phyloP scores from a whole-genome alignment of 2,329 filamentous ascomycete species.

The Nothomitra cinnamomea region DNA sequence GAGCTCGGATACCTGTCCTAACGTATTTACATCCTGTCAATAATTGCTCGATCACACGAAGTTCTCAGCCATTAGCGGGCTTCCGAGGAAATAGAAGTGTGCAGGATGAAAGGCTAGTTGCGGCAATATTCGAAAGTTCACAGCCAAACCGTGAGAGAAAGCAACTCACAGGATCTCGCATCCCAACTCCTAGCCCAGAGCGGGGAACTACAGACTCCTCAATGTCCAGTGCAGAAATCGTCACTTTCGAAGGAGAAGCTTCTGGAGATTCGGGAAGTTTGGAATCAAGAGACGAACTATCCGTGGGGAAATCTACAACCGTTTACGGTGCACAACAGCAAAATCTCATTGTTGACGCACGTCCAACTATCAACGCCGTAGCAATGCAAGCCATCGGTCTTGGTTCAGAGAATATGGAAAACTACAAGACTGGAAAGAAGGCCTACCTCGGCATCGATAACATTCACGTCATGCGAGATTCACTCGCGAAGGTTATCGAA shows the following conservation, averaged over 20 bases:
- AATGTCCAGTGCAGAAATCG: constrained; percentile 22
- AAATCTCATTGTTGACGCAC: constrained; percentile 90
- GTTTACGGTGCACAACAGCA: constrained; percentile 85
- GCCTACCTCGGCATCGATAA: constrained; percentile 93
- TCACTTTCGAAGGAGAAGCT: constrained; percentile 27
- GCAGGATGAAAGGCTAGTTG: constrained; percentile 86
- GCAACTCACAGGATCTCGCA: constrained; percentile 12
- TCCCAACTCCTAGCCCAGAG: not conserved
- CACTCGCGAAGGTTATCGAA: constrained; percentile 72
- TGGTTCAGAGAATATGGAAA: constrained; percentile 94
- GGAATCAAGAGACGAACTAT: constrained; percentile 31
- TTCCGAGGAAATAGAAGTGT: constrained; percentile 78
- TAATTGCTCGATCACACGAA: constrained; percentile 90
- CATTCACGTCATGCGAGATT: constrained; percentile 94
- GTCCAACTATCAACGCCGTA: constrained; percentile 83
- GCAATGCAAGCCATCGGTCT: constrained; percentile 87
- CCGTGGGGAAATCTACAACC: constrained; percentile 4
- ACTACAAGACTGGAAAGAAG: constrained; percentile 84
- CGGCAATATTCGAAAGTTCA: constrained; percentile 75
- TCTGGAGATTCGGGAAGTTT: constrained; percentile 52
- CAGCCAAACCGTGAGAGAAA: constrained; percentile 12
- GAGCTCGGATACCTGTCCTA: constrained; percentile 71
- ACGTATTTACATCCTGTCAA: constrained; percentile 95
- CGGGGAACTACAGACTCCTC: not conserved
- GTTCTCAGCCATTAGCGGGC: constrained; percentile 80